phyloP scores from a whole-genome alignment of 345 rosid species.

The Viola odorata region DNA sequence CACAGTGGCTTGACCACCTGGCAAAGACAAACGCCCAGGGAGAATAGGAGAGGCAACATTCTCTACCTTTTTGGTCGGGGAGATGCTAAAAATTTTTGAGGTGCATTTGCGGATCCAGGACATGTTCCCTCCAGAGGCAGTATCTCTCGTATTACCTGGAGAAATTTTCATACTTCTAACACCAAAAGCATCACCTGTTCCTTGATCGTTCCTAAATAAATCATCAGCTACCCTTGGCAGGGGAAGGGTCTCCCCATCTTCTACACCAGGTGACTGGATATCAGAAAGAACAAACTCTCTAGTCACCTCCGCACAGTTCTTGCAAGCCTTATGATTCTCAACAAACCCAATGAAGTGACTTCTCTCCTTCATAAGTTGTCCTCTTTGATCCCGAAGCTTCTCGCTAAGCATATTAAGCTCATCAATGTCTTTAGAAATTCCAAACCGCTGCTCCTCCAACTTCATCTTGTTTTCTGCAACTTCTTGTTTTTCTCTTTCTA shows the following conservation, averaged over 20 bases:
- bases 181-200: constrained; percentile 23
- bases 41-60: constrained; percentile 23
- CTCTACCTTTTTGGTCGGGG: constrained; percentile 52
- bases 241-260: constrained; percentile 28
- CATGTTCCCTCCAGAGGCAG: constrained; percentile 38
- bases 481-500: constrained; percentile 48
- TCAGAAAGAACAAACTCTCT: constrained; percentile 54
- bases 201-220: constrained; percentile 29
- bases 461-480: constrained; percentile 39
- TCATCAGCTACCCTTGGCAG: constrained; percentile 28
- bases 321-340: constrained; percentile 54
- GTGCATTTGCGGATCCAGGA: constrained; percentile 66
- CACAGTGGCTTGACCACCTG: constrained; percentile 11
- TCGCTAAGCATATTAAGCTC: constrained; percentile 55
- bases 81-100: constrained; percentile 48
- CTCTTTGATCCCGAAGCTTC: constrained; percentile 50
- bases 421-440: constrained; percentile 54
- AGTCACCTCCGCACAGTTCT: constrained; percentile 49
- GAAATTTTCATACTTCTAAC: constrained; percentile 30
- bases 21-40: constrained; percentile 18
- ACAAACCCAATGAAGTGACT: constrained; percentile 50
- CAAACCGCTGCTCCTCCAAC: constrained; percentile 49
- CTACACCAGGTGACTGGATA: constrained; percentile 42
- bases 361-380: constrained; percentile 43
- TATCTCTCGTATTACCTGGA: constrained; percentile 26